Conservation (phyloP, 140 eudicot species). For the Cichorium intybus region DNA sequence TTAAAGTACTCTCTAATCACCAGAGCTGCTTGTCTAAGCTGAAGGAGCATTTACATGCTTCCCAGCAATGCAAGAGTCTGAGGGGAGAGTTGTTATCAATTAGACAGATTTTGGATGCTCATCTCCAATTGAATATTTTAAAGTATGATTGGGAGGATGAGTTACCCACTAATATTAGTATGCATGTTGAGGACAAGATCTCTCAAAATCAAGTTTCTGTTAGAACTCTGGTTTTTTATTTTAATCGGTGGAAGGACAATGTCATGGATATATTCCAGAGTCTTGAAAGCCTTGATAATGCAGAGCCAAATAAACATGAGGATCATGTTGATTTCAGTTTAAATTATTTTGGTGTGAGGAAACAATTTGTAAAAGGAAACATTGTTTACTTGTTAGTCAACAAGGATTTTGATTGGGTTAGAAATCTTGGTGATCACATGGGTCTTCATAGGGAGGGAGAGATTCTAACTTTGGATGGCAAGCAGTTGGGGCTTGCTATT, state of each 20-base stretch:
- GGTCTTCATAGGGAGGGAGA: constrained; percentile 28
- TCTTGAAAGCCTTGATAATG: constrained; percentile 28
- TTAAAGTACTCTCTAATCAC: constrained; percentile 26
- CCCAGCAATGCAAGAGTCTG: constrained; percentile 13
- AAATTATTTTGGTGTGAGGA: constrained; percentile 48
- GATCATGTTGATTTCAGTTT: constrained; percentile 38
- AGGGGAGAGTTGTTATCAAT: constrained; percentile 30
- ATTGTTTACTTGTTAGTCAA: constrained; percentile 25
- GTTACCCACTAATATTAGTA: constrained; percentile 1
- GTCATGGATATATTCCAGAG: constrained; percentile 26
- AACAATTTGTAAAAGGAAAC: constrained; percentile 8
- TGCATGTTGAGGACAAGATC: constrained; percentile 20
- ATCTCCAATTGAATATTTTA: constrained; percentile 7
- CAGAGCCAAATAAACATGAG: constrained; percentile 1
- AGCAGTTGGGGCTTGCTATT: constrained; percentile 37
- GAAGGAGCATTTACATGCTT: constrained; percentile 16
- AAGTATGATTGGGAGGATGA: constrained; percentile 43
- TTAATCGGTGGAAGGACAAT: constrained; percentile 41
- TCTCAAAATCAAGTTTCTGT: constrained; percentile 32
- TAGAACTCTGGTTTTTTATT: constrained; percentile 40
- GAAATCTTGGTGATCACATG: constrained; percentile 22
- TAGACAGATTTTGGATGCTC: constrained; percentile 45
- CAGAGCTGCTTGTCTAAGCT: constrained; percentile 25
- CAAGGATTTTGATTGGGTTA: constrained; percentile 52
- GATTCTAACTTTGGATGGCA: constrained; percentile 25